Percentiles rank a stretch among this genome's conserved stretches.
These are phyloP conservation scores for Neofusicoccum ribis DNA, from an alignment of 2,329 filamentous ascomycete genomes.

Conservation along the genomic window DNA sequence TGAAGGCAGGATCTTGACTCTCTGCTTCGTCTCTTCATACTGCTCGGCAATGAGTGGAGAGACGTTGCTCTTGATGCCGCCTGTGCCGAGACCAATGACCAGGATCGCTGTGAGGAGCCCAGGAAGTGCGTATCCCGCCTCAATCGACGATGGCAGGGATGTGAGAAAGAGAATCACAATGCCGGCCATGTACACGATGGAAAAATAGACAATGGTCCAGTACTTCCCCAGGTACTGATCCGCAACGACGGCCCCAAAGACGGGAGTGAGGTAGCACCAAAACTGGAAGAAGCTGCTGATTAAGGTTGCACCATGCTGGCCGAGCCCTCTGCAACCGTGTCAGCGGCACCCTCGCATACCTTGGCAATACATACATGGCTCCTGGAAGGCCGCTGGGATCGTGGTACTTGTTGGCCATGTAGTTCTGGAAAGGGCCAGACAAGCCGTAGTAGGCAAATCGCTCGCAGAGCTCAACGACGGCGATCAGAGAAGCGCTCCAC, in stretches of 20 bases:
- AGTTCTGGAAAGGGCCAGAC: constrained; percentile 52
- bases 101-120: constrained; percentile 65
- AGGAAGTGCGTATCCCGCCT: constrained; percentile 59
- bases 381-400: constrained; percentile 44
- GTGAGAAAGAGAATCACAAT: constrained; percentile 67
- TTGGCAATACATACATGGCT: constrained; percentile 27
- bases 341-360: background rate
- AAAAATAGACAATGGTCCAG: constrained; percentile 68
- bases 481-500: constrained; percentile 49
- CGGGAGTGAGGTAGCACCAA: constrained; percentile 51
- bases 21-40: constrained; percentile 43
- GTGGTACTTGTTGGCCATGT: constrained; percentile 46
- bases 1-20: constrained; percentile 38
- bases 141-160: constrained; percentile 63
- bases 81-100: constrained; percentile 73
- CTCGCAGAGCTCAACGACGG: constrained; percentile 53
- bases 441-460: constrained; percentile 51
- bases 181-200: constrained; percentile 62
- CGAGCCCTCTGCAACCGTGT: constrained; percentile 33
- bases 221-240: constrained; percentile 71
- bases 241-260: constrained; percentile 55
- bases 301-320: constrained; percentile 46
- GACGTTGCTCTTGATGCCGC: constrained; percentile 81
- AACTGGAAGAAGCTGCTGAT: constrained; percentile 51
- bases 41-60: constrained; percentile 52